A percentile compares a stretch with the other conserved stretches of the same genome.
Evolutionary conservation across 2,329 filamentous ascomycete species (phyloP).

Genomic region (Beauveria pseudobassiana): DNA sequence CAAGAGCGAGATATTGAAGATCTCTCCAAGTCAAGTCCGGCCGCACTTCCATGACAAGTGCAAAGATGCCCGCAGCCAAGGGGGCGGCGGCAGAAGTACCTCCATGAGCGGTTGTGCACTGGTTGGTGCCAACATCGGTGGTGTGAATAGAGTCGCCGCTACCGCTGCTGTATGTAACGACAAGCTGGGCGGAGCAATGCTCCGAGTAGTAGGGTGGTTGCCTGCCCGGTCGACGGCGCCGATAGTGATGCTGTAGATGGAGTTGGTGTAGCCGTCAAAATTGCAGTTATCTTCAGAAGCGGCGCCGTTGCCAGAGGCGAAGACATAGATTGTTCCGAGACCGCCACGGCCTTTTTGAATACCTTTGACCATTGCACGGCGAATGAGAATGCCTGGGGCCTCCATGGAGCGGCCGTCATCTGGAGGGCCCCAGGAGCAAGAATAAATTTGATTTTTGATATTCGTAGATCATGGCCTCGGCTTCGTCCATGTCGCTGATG

Average conservation of each 20-base stretch:
- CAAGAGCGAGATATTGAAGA: constrained; percentile 81
- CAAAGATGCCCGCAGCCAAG: constrained; percentile 84
- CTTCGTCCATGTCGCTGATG: constrained; percentile 89
- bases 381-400: constrained; percentile 79
- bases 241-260: constrained; percentile 96
- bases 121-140: constrained; percentile 80
- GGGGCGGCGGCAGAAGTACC: constrained; percentile 94
- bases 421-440: constrained; percentile 95
- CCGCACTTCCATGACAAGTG: constrained; percentile 75
- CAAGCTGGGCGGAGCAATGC: constrained; percentile 87
- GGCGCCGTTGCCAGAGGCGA: constrained; percentile 89
- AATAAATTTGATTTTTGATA: constrained; percentile 93
- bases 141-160: constrained; percentile 87
- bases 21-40: constrained; percentile 91
- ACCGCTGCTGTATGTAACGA: constrained; percentile 95
- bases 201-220: constrained; percentile 95
- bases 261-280: constrained; percentile 98
- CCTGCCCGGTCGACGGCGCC: constrained; percentile 85
- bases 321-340: constrained; percentile 88
- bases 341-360: constrained; percentile 80
- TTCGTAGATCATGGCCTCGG: constrained; percentile 84
- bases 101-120: constrained; percentile 76
- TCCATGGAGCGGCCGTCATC: constrained; percentile 95
- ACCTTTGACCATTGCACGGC: constrained; percentile 83
- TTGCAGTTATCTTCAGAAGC: constrained; percentile 90